Evolutionary conservation across 2,329 filamentous ascomycete species (phyloP).

Genomic region (Fusarium albidum): DNA sequence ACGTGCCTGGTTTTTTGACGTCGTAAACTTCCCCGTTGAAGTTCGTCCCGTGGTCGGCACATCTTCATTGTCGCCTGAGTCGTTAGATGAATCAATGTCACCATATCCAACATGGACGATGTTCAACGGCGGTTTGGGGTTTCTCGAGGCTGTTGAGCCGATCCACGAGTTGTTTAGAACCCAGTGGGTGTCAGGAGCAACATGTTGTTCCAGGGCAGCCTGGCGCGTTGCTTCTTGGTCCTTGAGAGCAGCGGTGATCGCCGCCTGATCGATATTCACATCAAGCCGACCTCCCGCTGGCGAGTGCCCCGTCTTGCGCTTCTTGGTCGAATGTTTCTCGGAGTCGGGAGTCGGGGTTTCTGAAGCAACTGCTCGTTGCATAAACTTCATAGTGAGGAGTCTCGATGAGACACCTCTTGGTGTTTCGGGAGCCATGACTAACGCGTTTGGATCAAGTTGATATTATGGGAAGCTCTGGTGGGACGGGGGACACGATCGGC

Average conservation of each 20-base stretch:
- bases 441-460: not conserved
- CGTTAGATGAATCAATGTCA: slow-evolving; percentile 55
- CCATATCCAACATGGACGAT: slow-evolving; percentile 68
- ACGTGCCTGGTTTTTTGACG: slow-evolving; percentile 41
- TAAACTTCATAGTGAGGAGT: slow-evolving; percentile 95
- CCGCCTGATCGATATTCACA: slow-evolving; percentile 61
- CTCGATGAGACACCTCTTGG: slow-evolving; percentile 82
- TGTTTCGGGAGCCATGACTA: slow-evolving; percentile 58
- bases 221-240: slow-evolving; percentile 73
- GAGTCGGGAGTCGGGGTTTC: slow-evolving; percentile 56
- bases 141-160: slow-evolving; percentile 37
- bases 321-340: slow-evolving; percentile 67
- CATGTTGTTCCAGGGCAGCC: slow-evolving; percentile 67
- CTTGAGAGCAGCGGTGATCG: slow-evolving; percentile 69
- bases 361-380: slow-evolving; percentile 84
- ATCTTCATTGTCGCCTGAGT: slow-evolving; percentile 48
- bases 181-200: slow-evolving; percentile 78
- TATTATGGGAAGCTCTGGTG: not conserved
- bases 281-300: slow-evolving; percentile 48
- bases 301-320: slow-evolving; percentile 60
- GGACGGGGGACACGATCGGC: not conserved
- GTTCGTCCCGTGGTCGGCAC: slow-evolving; percentile 46
- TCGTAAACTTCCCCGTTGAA: slow-evolving; percentile 45
- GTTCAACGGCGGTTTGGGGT: slow-evolving; percentile 53
- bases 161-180: slow-evolving; percentile 64